Base-by-base conservation (phyloP, 805 yeast species). In the Wickerhamiella alocasiicola region DNA sequence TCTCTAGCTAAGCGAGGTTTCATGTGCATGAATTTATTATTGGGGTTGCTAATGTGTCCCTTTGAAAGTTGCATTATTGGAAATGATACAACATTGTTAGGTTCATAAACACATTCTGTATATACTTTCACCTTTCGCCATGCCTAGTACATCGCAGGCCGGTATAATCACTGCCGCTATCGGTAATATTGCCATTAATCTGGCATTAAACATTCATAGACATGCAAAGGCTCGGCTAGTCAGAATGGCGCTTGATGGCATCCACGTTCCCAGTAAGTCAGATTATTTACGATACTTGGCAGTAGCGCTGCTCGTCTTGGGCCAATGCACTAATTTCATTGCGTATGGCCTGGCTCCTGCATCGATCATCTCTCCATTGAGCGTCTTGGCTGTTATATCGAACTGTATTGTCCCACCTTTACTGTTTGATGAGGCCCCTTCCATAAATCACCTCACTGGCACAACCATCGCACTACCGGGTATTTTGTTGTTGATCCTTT, bases 311-410 rank as follows among this genome's bases (percentile, higher is more conserved):
- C 62, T 68, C 63, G 55, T 66, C 2, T 40, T 56, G 3, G 73
- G 74, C 3, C 74, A 70, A 44, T 50, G 60, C 9, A 67, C 70
- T 6, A 69, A 67, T 47, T 67, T 70, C 44, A 51, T 69, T 7
- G 71, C 72, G 11, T 68, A 67, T 46, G 74, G 74, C 0, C 53
- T 67, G 32, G 66, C 70, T 0, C 71, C 71, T 0, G 68, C 68
- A 4, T 61, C 67, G 9, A 56, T 67, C 2, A 71, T 70, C 13
- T 64, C 71, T 4, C 72, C 74, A 0, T 44, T 70, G 24, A 74
- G 74, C 4, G 72, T 70, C 1, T 66, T 68, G 27, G 68, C 74
- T 1, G 59, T 67, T 16, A 57, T 70, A 1, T 61, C 72, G 2
- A 70, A 70, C 45, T 60, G 68, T 40, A 57, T 68, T 1, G 58